Evolutionary conservation across 2,329 filamentous ascomycete species (phyloP), one percentile per base, ranked within the genome.

Genomic region (Trematosphaeria pertusa): DNA sequence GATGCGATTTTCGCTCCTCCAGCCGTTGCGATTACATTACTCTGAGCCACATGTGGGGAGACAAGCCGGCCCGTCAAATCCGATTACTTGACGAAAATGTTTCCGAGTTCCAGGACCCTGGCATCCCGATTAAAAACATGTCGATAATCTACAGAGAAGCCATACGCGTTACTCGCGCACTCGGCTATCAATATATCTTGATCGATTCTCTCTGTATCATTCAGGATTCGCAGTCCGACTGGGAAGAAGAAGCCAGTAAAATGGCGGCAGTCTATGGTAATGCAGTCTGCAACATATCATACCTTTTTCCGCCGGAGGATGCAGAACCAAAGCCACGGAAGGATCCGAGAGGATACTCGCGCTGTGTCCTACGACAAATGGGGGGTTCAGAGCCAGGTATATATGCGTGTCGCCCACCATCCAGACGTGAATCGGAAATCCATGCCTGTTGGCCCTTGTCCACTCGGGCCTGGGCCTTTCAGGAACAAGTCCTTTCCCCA

Each of bases 391-490:
- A 18, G 21, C 4, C 17, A 12, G 34, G 34, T 7, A n/a, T 36
- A 21, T 36, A 36, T 14, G 11, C n/a, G n/a, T n/a, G n/a, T 36
- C 10, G 17, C 30, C 5, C 30, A 5, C 30, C 7, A 32, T 32
- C 17, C 5, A 6, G 30, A 32, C 6, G 30, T 6, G 8, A n/a
- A 5, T 15, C 12, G 17, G n/a, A n/a, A 15, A 15, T 32, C 17
- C 6, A n/a, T n/a, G 30, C 30, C n/a, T 17, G 8, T n/a, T 32
- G 17, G 24, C 38, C 40, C 17, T 17, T 43, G n/a, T 22, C 36
- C 6, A 14, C n/a, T 6, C 40, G 40, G 7, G 40, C 41, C 2
- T 44, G 41, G 41, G 41, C 37, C 11, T 37, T 43, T 30, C 40
- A 43, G 14, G 40, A 43, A 12, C 8, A 32, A 12, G 10, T 43